These are phyloP conservation scores for Tricholoma flavovirens DNA, from an alignment of 768 basidiomycete genomes.

Conservation along the genomic window DNA sequence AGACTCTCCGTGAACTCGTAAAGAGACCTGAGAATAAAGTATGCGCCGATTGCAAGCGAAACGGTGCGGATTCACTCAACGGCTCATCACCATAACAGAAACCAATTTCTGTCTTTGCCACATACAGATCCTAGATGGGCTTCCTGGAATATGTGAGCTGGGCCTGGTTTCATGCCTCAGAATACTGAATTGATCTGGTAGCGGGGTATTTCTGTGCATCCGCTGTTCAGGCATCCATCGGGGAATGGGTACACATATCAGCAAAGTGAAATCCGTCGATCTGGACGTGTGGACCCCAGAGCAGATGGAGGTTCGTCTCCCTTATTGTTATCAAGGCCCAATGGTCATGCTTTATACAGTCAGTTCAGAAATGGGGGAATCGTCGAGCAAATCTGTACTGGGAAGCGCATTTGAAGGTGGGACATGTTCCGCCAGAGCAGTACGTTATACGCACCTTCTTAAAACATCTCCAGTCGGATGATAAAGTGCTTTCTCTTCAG, in stretches of 20 bases:
- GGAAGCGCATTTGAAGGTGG: constrained; percentile 91
- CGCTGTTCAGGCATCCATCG: constrained; percentile 97
- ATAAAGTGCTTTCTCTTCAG: constrained; percentile 32
- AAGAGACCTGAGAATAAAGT: constrained; percentile 88
- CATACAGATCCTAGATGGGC: constrained; percentile 93
- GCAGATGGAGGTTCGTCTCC: constrained; percentile 77
- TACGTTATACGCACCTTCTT: constrained; percentile 35
- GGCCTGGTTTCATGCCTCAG: neutral
- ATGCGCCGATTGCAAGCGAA: constrained; percentile 95
- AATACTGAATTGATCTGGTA: constrained; percentile 22
- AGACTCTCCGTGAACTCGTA: constrained; percentile 78
- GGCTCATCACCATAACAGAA: constrained; percentile 2
- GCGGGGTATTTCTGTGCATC: constrained; percentile 93
- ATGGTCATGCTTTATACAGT: constrained; percentile 30
- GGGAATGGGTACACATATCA: constrained; percentile 97
- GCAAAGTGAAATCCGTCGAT: constrained; percentile 95
- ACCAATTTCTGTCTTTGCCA: constrained; percentile 3
- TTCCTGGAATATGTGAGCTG: constrained; percentile 85
- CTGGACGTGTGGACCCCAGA: constrained; percentile 97
- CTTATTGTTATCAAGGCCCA: neutral
- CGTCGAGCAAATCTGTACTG: constrained; percentile 89
- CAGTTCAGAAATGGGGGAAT: constrained; percentile 94
- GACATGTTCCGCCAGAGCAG: constrained; percentile 94
- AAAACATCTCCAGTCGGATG: neutral
- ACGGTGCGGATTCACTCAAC: constrained; percentile 51